phyloP scores from a whole-genome alignment of 768 basidiomycete genomes.

The Tremella fuciformis region DNA sequence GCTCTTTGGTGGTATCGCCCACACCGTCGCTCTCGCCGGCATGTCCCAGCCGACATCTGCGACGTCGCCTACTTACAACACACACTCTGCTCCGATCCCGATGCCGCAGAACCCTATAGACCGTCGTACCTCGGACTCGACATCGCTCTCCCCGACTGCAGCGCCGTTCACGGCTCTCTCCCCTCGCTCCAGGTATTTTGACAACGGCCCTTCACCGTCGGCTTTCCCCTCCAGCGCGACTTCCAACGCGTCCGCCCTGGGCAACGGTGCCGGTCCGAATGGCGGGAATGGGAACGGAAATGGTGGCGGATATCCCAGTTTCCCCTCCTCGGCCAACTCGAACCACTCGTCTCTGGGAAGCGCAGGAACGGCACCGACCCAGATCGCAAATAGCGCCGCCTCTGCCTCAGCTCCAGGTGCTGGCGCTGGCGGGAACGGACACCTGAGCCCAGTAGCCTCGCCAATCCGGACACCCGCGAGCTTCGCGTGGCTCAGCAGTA shows the following conservation, averaged over 20 bases:
- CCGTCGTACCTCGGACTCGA: constrained; percentile 16
- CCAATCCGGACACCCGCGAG: constrained; percentile 35
- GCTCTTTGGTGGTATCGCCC: constrained; percentile 40
- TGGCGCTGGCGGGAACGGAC: constrained; percentile 9
- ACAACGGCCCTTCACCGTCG: background rate
- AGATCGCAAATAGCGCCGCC: background rate
- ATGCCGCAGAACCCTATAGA: constrained; percentile 5
- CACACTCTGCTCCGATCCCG: constrained; percentile 11
- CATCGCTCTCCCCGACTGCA: constrained; percentile 40
- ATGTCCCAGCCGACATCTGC: constrained; percentile 25
- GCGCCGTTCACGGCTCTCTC: constrained; percentile 38
- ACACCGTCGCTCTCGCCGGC: constrained; percentile 44
- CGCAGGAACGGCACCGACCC: background rate
- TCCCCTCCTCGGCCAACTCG: background rate
- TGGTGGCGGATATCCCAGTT: background rate
- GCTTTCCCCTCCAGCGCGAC: background rate
- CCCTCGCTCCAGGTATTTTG: constrained; percentile 15
- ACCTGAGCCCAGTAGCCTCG: constrained; percentile 27
- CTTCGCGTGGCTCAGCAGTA: constrained; percentile 28
- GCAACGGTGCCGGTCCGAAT: background rate
- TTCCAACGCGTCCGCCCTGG: background rate
- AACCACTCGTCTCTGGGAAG: background rate
- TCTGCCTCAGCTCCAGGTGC: constrained; percentile 6
- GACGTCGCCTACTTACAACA: constrained; percentile 3
- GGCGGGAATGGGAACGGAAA: background rate